Percentiles rank a stretch among this genome's conserved stretches.
Conservation (phyloP, 495 filamentous ascomycete genomes). For the Cetradonia linearis region DNA sequence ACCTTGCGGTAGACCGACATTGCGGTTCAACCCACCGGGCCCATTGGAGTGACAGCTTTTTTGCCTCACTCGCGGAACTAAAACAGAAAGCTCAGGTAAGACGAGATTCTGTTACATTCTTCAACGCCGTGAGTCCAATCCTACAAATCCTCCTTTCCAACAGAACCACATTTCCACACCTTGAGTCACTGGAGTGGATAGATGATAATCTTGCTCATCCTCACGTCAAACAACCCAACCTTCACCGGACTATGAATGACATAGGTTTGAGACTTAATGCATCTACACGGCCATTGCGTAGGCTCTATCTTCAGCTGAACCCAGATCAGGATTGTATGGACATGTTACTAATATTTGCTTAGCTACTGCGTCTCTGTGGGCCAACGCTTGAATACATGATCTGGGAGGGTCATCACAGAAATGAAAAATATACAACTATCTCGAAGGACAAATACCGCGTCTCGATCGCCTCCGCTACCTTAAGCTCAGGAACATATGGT, state of each 20-base stretch:
- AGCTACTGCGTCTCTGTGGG: constrained; percentile 6
- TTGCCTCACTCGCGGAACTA: neutral
- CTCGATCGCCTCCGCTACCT: neutral
- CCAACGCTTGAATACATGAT: constrained; percentile 7
- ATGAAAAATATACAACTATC: too few species aligned
- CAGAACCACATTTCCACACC: constrained; percentile 6
- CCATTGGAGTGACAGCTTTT: neutral
- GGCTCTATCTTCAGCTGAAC: neutral
- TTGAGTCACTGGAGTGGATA: constrained; percentile 10
- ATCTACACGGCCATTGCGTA: constrained; percentile 6
- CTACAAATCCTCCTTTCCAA: constrained; percentile 3
- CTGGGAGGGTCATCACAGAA: neutral
- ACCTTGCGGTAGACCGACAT: neutral
- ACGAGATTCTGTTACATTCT: neutral
- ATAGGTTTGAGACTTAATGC: neutral
- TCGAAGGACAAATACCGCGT: neutral
- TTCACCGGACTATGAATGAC: neutral
- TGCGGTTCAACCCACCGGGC: neutral
- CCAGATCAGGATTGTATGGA: too few species aligned
- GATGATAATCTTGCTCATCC: neutral
- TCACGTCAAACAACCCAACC: constrained; percentile 5
- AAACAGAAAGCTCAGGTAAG: neutral
- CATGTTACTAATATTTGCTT: neutral
- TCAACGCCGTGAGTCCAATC: neutral
- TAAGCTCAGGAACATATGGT: neutral